Evolutionary conservation across 2,329 filamentous ascomycete genomes (phyloP).

Genomic region (Pseudogymnoascus sp.): DNA sequence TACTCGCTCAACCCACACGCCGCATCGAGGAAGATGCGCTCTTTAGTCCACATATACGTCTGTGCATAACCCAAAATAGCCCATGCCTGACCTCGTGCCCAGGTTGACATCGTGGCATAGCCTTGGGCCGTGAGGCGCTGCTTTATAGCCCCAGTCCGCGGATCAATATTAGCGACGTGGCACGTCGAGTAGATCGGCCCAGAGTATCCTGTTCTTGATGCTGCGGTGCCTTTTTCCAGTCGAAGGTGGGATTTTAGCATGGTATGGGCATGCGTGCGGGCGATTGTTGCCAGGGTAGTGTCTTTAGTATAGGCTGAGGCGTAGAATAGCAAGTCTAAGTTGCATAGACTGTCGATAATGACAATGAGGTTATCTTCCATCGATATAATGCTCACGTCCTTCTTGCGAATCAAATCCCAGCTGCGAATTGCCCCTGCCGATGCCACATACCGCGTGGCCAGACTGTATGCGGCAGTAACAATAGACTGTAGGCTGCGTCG

Average conservation of each 20-base stretch:
- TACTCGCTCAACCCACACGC: constrained; percentile 39
- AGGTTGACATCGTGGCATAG: constrained; percentile 32
- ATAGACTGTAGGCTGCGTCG: constrained; percentile 34
- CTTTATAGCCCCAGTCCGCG: constrained; percentile 29
- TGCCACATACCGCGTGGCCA: constrained; percentile 37
- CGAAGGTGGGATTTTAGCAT: constrained; percentile 36
- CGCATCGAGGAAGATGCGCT: constrained; percentile 33
- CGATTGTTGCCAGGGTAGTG: constrained; percentile 28
- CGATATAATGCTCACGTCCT: constrained; percentile 24
- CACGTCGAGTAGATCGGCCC: constrained; percentile 23
- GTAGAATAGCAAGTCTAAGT: constrained; percentile 35
- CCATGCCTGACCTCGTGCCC: constrained; percentile 43
- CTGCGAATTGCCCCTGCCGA: constrained; percentile 39
- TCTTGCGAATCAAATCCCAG: constrained; percentile 37
- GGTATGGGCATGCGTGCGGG: constrained; percentile 34
- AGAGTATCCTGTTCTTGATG: constrained; percentile 2
- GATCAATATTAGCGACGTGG: constrained; percentile 37
- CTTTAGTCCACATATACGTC: constrained; percentile 41
- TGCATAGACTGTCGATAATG: constrained; percentile 39
- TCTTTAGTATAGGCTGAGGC: constrained; percentile 30
- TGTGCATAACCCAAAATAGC: constrained; percentile 42
- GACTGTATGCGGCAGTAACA: constrained; percentile 36
- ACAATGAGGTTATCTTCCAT: constrained; percentile 30
- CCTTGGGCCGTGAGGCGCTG: constrained; percentile 36
- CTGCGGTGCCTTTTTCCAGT: constrained; percentile 23